phyloP scores from a whole-genome alignment of 2,329 filamentous ascomycete genomes.

The Cercospora beticola region DNA sequence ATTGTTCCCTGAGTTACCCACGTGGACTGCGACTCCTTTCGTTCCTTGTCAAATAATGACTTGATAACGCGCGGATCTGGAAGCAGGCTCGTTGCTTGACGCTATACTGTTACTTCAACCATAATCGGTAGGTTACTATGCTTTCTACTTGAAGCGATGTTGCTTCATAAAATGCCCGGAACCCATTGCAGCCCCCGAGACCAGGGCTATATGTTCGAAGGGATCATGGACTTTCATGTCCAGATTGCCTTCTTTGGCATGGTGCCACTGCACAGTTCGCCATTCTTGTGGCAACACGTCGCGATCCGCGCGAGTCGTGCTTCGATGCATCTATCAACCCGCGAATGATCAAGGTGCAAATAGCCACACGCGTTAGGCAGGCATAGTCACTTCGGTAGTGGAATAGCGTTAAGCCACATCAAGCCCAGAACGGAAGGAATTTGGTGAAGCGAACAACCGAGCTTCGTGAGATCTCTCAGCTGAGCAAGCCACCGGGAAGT shows the following conservation, averaged over 20 bases:
- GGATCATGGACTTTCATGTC: background rate
- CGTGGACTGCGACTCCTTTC: background rate
- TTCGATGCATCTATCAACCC: background rate
- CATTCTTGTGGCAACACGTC: background rate
- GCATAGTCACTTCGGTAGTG: background rate
- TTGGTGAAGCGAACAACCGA: background rate
- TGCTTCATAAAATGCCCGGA: background rate
- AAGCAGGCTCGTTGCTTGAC: background rate
- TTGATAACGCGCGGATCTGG: background rate
- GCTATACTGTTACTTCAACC: background rate
- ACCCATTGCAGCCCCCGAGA: background rate
- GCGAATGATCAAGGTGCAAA: background rate
- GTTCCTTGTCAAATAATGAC: background rate
- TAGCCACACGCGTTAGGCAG: background rate
- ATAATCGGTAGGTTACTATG: background rate
- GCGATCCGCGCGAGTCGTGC: background rate
- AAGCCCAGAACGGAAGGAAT: background rate
- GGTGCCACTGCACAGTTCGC: background rate
- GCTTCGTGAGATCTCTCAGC: background rate
- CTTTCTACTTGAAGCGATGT: background rate
- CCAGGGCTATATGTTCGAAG: background rate
- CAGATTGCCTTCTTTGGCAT: background rate
- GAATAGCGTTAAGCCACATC: background rate
- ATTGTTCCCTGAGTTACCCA: background rate
- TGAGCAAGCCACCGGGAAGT: background rate